These are phyloP conservation scores for Asterionellopsis glacialis DNA, from an alignment of 108 stramenopile genomes.

Conservation along the genomic window DNA sequence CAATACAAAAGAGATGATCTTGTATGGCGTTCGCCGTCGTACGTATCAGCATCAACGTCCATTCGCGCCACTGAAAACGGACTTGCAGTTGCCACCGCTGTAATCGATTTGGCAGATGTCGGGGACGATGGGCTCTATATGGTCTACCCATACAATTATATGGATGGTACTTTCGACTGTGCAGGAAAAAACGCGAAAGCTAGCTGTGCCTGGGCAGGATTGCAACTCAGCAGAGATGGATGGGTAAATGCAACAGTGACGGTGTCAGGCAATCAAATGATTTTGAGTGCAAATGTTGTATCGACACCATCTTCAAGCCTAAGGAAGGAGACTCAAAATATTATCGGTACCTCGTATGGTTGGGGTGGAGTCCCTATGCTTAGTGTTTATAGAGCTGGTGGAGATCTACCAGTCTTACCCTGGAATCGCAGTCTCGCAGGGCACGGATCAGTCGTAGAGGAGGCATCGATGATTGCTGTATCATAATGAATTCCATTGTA, in stretches of 20 bases:
- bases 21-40: not conserved
- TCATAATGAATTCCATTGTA: no score
- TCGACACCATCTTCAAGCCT: not conserved
- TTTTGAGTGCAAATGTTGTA: no score
- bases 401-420: not conserved
- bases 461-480: no score
- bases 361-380: not conserved
- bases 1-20: not conserved
- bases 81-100: not conserved
- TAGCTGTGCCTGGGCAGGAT: not conserved
- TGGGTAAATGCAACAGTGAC: conserved; percentile 2
- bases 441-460: no score
- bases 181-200: not conserved
- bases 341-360: not conserved
- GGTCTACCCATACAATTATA: not conserved
- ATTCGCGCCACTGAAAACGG: not conserved
- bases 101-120: not conserved
- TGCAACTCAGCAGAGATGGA: not conserved
- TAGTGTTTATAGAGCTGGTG: not conserved
- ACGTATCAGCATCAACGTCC: not conserved
- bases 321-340: not conserved
- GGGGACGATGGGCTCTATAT: not conserved
- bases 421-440: not conserved
- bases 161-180: not conserved
- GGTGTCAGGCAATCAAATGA: not conserved